These are phyloP conservation scores for Spathaspora arborariae DNA, from an alignment of 805 yeast genomes.

Conservation along the genomic window DNA sequence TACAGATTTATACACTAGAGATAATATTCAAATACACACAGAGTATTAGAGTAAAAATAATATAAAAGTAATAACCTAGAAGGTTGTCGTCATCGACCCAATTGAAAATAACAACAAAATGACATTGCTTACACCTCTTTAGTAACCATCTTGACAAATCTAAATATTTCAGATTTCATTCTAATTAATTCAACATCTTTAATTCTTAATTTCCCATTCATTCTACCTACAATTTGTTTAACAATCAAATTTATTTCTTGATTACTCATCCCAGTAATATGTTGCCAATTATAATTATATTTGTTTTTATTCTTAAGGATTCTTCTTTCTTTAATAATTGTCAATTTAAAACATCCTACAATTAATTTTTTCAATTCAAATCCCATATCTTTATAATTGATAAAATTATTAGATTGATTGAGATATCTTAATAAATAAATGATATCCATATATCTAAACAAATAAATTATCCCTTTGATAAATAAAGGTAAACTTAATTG, in stretches of 20 bases:
- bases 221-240: conserved; percentile 30
- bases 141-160: conserved; percentile 39
- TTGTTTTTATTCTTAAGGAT: conserved; percentile 6
- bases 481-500: conserved; percentile 32
- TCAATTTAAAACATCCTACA: conserved; percentile 39
- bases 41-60: not conserved
- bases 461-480: conserved; percentile 38
- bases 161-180: conserved; percentile 36
- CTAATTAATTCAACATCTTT: conserved; percentile 34
- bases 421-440: conserved; percentile 42
- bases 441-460: conserved; percentile 45
- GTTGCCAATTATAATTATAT: conserved; percentile 26
- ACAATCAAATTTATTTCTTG: conserved; percentile 34
- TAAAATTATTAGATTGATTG: conserved; percentile 43
- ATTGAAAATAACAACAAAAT: not conserved
- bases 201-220: conserved; percentile 39
- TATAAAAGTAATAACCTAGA: not conserved
- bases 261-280: conserved; percentile 33
- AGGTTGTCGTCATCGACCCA: not conserved
- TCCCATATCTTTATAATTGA: conserved; percentile 42
- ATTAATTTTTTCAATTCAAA: conserved; percentile 38
- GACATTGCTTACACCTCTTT: conserved; percentile 3
- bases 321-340: conserved; percentile 29
- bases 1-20: not conserved
- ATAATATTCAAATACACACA: not conserved